A percentile compares a stretch with the other conserved stretches of the same genome.
phyloP scores from a whole-genome alignment of 352 stramenopile genomes.

The Phytophthora hibernalis region DNA sequence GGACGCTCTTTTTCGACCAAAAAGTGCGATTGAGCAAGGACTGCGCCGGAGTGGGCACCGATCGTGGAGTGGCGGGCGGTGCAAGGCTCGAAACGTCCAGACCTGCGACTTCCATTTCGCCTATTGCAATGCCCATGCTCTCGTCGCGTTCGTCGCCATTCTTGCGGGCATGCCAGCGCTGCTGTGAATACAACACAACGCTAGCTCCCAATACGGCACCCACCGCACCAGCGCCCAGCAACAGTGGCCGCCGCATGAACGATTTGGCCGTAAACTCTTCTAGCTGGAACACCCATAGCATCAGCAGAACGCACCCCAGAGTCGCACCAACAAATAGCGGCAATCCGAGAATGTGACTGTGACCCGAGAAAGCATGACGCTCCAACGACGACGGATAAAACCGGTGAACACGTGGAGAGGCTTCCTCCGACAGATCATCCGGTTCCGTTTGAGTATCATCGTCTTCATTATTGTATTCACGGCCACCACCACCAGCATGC shows the following conservation, averaged over 20 bases:
- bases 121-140: conserved; percentile 38
- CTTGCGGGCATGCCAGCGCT: conserved; percentile 15
- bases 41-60: conserved; percentile 35
- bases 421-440: conserved; percentile 37
- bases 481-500: conserved; percentile 14
- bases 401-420: conserved; percentile 40
- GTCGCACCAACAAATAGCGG: conserved; percentile 45
- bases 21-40: conserved; percentile 45
- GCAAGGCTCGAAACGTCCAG: conserved; percentile 44
- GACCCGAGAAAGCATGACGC: conserved; percentile 41
- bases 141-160: conserved; percentile 20
- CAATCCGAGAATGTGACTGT: conserved; percentile 40
- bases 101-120: conserved; percentile 47
- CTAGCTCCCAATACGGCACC: conserved; percentile 41
- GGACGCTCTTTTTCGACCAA: conserved; percentile 48
- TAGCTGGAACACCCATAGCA: conserved; percentile 40
- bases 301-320: conserved; percentile 38
- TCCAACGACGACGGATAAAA: conserved; percentile 46
- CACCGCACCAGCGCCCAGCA: conserved; percentile 36
- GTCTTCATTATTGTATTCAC: conserved; percentile 30
- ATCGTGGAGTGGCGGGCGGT: conserved; percentile 46
- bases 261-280: conserved; percentile 39
- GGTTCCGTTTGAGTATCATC: conserved; percentile 44
- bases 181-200: conserved; percentile 27
- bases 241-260: conserved; percentile 47